Conservation (phyloP, 2,329 filamentous ascomycete genomes). For the Nemania abortiva region DNA sequence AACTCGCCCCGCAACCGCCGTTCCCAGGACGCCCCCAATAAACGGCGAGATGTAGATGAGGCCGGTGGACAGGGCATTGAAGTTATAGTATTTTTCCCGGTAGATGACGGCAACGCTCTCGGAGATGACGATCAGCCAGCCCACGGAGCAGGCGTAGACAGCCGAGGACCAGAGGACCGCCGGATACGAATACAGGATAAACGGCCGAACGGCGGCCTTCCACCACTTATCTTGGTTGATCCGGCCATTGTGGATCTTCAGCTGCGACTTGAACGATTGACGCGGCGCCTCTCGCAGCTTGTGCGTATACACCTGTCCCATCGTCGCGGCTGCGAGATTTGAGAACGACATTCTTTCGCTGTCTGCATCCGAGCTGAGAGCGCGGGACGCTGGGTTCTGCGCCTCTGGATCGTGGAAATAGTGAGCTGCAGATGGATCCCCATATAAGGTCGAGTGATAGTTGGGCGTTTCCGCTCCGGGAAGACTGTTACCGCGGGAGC, state of each 20-base stretch:
- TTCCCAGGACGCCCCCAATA: conserved; percentile 88
- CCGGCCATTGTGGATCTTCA: conserved; percentile 82
- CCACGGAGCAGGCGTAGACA: conserved; percentile 88
- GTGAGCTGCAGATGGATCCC: conserved; percentile 30
- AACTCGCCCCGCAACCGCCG: conserved; percentile 87
- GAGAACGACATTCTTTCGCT: conserved; percentile 58
- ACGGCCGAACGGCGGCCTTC: conserved; percentile 80
- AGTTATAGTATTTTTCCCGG: conserved; percentile 79
- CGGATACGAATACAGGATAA: conserved; percentile 89
- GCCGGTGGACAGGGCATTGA: conserved; percentile 82
- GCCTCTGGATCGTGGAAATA: conserved; percentile 41
- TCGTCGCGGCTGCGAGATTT: conserved; percentile 51
- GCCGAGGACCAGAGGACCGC: conserved; percentile 88
- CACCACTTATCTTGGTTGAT: conserved; percentile 83
- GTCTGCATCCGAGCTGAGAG: conserved; percentile 53
- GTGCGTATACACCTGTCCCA: conserved; percentile 73
- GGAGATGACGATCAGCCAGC: conserved; percentile 95
- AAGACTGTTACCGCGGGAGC: conserved; percentile 28
- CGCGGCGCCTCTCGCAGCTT: conserved; percentile 74
- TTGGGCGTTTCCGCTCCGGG: conserved; percentile 53
- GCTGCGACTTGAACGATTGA: conserved; percentile 78
- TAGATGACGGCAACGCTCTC: conserved; percentile 88
- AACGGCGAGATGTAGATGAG: conserved; percentile 93
- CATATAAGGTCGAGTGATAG: conserved; percentile 54
- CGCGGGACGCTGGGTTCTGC: conserved; percentile 18